phyloP scores from a whole-genome alignment of 2,329 filamentous ascomycete genomes.

The Fusarium transvaalense region DNA sequence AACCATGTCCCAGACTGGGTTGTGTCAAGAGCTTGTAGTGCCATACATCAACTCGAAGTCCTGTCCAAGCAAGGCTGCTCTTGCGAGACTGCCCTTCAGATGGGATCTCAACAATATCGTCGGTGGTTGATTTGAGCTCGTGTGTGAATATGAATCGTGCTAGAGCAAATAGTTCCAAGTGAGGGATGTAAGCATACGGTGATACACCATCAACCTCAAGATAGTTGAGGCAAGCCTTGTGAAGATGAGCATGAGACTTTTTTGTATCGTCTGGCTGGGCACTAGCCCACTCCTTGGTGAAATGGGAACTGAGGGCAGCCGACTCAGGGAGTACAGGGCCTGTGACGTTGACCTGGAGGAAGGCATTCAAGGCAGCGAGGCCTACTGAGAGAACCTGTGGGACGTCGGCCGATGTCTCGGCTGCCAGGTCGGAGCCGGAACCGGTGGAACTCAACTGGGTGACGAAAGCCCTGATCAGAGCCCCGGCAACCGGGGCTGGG shows the following conservation, averaged over 20 bases:
- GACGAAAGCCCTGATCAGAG: slow-evolving; percentile 40
- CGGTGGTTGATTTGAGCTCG: slow-evolving; percentile 37
- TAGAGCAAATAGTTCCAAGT: slow-evolving; percentile 85
- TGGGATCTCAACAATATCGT: slow-evolving; percentile 45
- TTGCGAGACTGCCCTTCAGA: slow-evolving; percentile 57
- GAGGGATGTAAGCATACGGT: slow-evolving; percentile 85
- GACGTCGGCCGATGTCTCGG: slow-evolving; percentile 10
- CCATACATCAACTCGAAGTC: slow-evolving; percentile 79
- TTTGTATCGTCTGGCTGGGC: slow-evolving; percentile 18
- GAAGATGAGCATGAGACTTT: slow-evolving; percentile 56
- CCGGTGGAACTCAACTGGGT: slow-evolving; percentile 19
- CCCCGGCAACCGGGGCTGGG: slow-evolving; percentile 41
- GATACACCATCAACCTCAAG: slow-evolving; percentile 87
- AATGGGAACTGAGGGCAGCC: slow-evolving; percentile 51
- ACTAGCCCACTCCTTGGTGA: slow-evolving; percentile 56
- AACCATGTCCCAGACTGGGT: slow-evolving; percentile 66
- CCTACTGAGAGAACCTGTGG: slow-evolving; percentile 48
- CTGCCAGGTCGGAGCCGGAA: slow-evolving; percentile 9
- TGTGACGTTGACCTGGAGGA: slow-evolving; percentile 88
- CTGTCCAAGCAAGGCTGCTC: slow-evolving; percentile 68
- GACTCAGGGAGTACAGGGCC: slow-evolving; percentile 76
- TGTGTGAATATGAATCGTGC: slow-evolving; percentile 66
- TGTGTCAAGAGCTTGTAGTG: slow-evolving; percentile 71
- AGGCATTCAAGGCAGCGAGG: slow-evolving; percentile 71
- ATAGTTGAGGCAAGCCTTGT: slow-evolving; percentile 71